Percentiles rank a stretch among this genome's conserved stretches.
Conservation (phyloP, 169 alveolate genomes). For the Plasmodium inui region DNA sequence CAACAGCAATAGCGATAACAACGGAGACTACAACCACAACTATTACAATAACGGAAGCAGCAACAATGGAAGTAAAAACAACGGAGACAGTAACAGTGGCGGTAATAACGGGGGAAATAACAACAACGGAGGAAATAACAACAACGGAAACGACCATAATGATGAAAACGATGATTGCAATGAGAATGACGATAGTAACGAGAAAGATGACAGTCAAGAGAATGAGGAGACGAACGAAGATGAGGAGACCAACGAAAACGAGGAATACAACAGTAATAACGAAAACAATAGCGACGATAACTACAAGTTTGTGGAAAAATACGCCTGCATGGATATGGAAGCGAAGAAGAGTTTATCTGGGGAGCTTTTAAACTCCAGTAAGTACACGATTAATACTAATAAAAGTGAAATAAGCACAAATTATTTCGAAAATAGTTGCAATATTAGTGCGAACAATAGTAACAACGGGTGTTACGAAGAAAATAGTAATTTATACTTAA, state of each 20-base stretch:
- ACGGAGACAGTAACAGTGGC: not conserved
- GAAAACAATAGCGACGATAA: slow-evolving; percentile 34
- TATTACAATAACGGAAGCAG: not conserved
- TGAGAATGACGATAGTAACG: not conserved
- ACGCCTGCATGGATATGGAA: slow-evolving; percentile 5
- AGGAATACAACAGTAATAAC: slow-evolving; percentile 34
- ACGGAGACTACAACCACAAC: not conserved
- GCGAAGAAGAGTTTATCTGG: slow-evolving; percentile 14
- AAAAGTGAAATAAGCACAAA: slow-evolving; percentile 65
- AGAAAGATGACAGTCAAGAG: not conserved
- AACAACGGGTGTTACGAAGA: slow-evolving; percentile 35
- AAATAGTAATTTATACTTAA: slow-evolving; percentile 6
- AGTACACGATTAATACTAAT: slow-evolving; percentile 16
- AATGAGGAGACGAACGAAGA: slow-evolving; percentile 18
- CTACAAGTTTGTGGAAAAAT: slow-evolving; percentile 40
- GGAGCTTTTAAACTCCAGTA: slow-evolving; percentile 8
- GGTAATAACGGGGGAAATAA: not conserved
- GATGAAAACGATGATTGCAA: not conserved
- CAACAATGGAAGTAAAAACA: not conserved
- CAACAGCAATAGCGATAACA: not conserved
- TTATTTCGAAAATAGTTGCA: slow-evolving; percentile 63
- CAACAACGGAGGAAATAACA: not conserved
- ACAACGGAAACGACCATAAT: not conserved
- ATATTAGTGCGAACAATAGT: slow-evolving; percentile 46
- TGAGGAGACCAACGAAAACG: slow-evolving; percentile 45